Evolutionary conservation across 352 stramenopile species (phyloP).

Genomic region (Phytophthora tentaculata): DNA sequence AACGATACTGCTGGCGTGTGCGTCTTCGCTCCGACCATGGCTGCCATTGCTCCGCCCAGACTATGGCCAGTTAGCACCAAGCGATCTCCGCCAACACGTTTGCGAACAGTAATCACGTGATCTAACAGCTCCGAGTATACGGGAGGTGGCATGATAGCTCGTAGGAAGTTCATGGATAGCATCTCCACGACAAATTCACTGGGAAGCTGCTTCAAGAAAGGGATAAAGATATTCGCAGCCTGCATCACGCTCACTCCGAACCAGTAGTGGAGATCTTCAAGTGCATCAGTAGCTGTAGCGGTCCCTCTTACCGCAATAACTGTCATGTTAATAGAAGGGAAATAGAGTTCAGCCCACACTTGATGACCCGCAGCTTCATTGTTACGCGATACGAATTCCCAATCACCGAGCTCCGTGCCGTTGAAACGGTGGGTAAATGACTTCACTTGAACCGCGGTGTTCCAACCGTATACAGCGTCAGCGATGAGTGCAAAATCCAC

Average conservation of each 20-base stretch:
- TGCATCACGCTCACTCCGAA: conserved; percentile 91
- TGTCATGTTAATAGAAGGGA: conserved; percentile 85
- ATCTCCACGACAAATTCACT: conserved; percentile 81
- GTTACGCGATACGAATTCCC: conserved; percentile 77
- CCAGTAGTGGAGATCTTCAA: conserved; percentile 89
- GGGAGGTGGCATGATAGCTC: conserved; percentile 72
- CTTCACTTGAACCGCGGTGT: conserved; percentile 74
- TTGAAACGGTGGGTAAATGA: conserved; percentile 86
- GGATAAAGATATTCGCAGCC: conserved; percentile 83
- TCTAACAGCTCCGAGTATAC: conserved; percentile 79
- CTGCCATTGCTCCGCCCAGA: conserved; percentile 85
- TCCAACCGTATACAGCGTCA: conserved; percentile 82
- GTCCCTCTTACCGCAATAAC: conserved; percentile 85
- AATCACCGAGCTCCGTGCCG: conserved; percentile 76
- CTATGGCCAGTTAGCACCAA: conserved; percentile 87
- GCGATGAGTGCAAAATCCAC: conserved; percentile 89
- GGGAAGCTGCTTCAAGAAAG: conserved; percentile 87
- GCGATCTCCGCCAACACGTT: conserved; percentile 67
- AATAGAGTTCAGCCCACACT: conserved; percentile 88
- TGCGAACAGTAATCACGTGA: conserved; percentile 62
- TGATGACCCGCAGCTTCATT: conserved; percentile 70
- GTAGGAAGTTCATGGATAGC: conserved; percentile 81
- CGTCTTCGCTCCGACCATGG: conserved; percentile 85
- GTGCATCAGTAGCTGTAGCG: conserved; percentile 79
- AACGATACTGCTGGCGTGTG: conserved; percentile 84